Evolutionary conservation across 768 basidiomycete species (phyloP).

Genomic region (Epithele typhae): DNA sequence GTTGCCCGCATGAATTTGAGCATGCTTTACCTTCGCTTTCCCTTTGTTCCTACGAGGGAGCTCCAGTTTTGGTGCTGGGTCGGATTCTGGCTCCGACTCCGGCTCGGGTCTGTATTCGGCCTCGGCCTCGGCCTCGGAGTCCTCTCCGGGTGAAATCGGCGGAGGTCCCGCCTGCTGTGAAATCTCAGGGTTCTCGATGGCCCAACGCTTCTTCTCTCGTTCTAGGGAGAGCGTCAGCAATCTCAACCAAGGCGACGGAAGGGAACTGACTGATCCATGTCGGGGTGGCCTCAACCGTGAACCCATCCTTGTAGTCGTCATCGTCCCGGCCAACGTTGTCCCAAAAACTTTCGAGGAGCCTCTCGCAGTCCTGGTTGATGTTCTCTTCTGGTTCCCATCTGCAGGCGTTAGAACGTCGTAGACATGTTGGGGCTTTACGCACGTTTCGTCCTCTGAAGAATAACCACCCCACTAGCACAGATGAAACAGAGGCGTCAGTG

Average conservation of each 20-base stretch:
- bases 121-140: no score
- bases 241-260: not conserved
- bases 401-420: not conserved
- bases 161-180: no score
- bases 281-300: slow-evolving; percentile 36
- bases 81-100: no score
- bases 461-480: slow-evolving; percentile 62
- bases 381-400: slow-evolving; percentile 73
- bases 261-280: slow-evolving; percentile 54
- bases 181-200: no score
- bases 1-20: no score
- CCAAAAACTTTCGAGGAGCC: slow-evolving; percentile 58
- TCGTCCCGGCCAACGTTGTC: slow-evolving; percentile 53
- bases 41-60: no score
- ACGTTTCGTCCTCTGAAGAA: slow-evolving; percentile 54
- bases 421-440: slow-evolving; percentile 8
- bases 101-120: no score
- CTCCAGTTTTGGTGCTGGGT: no score
- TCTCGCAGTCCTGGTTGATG: slow-evolving; percentile 48
- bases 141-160: no score
- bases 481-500: slow-evolving; percentile 8
- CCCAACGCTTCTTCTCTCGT: slow-evolving; percentile 37
- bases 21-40: no score
- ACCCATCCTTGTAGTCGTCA: slow-evolving; percentile 47
- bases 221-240: slow-evolving; percentile 10